Percentiles rank a stretch among this genome's conserved stretches.
Conservation (phyloP, 2,329 filamentous ascomycete species). For the Aulographum hederae region DNA sequence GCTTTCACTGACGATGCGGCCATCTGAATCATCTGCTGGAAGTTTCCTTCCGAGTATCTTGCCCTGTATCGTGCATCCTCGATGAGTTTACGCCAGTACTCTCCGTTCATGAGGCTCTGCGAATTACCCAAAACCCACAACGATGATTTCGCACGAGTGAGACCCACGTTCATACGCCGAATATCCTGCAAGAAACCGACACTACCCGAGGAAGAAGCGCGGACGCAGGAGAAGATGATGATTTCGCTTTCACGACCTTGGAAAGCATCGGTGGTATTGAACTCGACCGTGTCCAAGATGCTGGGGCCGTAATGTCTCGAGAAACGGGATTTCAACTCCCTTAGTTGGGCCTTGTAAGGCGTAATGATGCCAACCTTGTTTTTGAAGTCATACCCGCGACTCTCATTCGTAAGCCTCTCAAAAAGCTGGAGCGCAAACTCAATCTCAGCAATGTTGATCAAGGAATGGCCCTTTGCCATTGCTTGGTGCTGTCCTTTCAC, state of each 20-base stretch:
- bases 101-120: slow-evolving; percentile 63
- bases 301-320: slow-evolving; percentile 49
- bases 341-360: slow-evolving; percentile 87
- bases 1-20: too few relatives aligned
- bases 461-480: slow-evolving; percentile 68
- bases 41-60: slow-evolving; percentile 51
- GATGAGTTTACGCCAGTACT: slow-evolving; percentile 81
- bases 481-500: slow-evolving; percentile 73
- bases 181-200: slow-evolving; percentile 98
- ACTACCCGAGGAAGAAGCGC: slow-evolving; percentile 77
- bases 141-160: slow-evolving; percentile 91
- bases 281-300: slow-evolving; percentile 70
- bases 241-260: slow-evolving; percentile 93
- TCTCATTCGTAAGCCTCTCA: slow-evolving; percentile 59
- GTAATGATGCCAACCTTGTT: slow-evolving; percentile 94
- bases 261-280: slow-evolving; percentile 98
- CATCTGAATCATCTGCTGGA: not conserved
- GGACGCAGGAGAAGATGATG: slow-evolving; percentile 97
- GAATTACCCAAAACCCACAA: slow-evolving; percentile 95
- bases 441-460: slow-evolving; percentile 77
- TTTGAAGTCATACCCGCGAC: slow-evolving; percentile 46
- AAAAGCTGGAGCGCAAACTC: slow-evolving; percentile 76
- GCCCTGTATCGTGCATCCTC: slow-evolving; percentile 59
- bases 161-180: slow-evolving; percentile 95
- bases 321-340: slow-evolving; percentile 62